Percentiles rank a stretch among this genome's conserved stretches.
Conservation (phyloP, 805 yeast species). For the Nakazawaea populi region DNA sequence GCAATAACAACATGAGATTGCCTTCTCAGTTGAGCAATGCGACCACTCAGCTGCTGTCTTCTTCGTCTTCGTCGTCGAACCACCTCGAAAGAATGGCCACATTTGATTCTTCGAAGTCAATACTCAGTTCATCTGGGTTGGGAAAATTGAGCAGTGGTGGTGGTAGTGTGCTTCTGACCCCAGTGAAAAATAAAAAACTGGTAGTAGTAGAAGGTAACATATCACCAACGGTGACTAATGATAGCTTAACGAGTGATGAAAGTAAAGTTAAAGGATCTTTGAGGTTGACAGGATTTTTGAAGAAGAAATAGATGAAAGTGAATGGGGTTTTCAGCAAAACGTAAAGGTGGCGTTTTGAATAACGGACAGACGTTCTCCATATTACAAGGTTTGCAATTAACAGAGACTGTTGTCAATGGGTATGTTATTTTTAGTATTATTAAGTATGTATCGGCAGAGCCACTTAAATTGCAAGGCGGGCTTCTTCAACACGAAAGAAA, state of each 20-base stretch:
- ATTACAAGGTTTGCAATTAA: no score
- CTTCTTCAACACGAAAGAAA: not conserved
- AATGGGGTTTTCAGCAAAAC: no score
- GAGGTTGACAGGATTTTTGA: slow-evolving; percentile 2
- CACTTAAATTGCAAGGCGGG: not conserved
- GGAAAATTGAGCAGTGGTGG: not conserved
- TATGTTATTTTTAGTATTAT: no score
- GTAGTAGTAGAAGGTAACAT: not conserved
- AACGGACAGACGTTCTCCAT: not conserved
- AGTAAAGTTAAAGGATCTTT: not conserved
- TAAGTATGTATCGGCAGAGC: not conserved
- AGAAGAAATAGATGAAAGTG: not conserved
- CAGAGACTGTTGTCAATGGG: no score
- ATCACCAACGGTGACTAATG: not conserved
- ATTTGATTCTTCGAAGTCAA: slow-evolving; percentile 2
- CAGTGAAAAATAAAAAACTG: not conserved
- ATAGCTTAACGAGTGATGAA: not conserved
- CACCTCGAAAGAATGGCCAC: not conserved
- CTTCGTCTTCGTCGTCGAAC: not conserved
- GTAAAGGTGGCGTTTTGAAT: not conserved
- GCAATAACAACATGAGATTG: not conserved
- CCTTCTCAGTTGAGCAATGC: not conserved
- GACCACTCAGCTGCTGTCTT: not conserved
- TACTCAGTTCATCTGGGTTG: not conserved
- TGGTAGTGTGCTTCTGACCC: not conserved